Evolutionary conservation across 2,329 filamentous ascomycete species (phyloP).

Genomic region (Byssoonygena ceratinophila): DNA sequence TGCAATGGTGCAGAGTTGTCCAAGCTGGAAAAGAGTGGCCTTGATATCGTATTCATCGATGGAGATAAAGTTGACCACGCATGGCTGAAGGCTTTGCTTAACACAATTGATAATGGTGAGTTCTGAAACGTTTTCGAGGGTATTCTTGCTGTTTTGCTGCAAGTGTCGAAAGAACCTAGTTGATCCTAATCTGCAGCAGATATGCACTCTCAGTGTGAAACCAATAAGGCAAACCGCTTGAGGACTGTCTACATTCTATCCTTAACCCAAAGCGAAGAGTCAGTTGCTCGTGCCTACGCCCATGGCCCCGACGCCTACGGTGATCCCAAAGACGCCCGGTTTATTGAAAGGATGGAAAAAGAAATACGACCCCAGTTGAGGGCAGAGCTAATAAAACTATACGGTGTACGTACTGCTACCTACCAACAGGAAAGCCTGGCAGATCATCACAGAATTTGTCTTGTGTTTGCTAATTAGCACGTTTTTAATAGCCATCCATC

Average conservation of each 20-base stretch:
- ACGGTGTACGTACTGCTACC: slow-evolving; percentile 3
- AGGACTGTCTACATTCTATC: slow-evolving; percentile 34
- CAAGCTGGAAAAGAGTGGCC: background rate
- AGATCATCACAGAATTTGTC: background rate
- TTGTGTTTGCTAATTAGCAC: background rate
- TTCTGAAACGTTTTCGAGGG: background rate
- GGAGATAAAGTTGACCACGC: background rate
- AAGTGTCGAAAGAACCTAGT: background rate
- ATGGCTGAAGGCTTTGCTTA: slow-evolving; percentile 4
- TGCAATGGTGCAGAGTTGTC: background rate
- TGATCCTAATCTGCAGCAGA: background rate
- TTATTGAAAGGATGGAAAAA: background rate
- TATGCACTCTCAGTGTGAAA: background rate
- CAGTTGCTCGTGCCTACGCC: slow-evolving; percentile 13
- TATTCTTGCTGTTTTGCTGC: background rate
- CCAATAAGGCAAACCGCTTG: slow-evolving; percentile 19
- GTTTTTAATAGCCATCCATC: slow-evolving; percentile 27
- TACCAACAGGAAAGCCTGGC: background rate
- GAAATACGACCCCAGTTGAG: slow-evolving; percentile 3
- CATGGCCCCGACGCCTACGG: background rate
- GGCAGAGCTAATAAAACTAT: slow-evolving; percentile 10
- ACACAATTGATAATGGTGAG: background rate
- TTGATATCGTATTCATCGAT: slow-evolving; percentile 6
- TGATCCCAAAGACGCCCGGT: background rate
- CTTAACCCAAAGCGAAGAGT: slow-evolving; percentile 19